phyloP scores from a whole-genome alignment of 208 protist species.

The Acanthamoeba culbertsoni region DNA sequence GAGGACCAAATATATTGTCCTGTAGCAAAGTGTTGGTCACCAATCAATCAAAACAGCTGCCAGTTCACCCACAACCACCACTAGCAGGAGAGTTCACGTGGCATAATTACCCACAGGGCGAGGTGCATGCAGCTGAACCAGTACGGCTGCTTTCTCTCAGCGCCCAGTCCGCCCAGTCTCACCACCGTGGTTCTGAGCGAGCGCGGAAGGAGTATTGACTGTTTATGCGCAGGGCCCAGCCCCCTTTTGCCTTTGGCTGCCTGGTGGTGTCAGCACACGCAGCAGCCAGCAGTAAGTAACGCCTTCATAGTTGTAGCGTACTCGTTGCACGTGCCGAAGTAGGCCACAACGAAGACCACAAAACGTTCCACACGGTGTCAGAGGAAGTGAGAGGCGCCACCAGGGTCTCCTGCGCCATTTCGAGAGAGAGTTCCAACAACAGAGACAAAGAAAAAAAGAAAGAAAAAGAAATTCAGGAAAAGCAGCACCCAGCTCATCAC shows the following conservation, averaged over 20 bases:
- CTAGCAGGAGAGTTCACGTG: neutral
- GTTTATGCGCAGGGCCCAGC: neutral
- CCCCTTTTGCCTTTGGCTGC: neutral
- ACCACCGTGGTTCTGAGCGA: neutral
- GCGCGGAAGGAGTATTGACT: neutral
- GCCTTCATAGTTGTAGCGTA: neutral
- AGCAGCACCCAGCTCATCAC: too few species aligned
- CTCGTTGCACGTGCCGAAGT: neutral
- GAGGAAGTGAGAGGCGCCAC: too few species aligned
- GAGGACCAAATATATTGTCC: conserved; percentile 67
- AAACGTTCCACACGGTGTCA: conserved; percentile 17
- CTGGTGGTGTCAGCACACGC: neutral
- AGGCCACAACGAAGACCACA: neutral
- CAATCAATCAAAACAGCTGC: neutral
- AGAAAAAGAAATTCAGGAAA: too few species aligned
- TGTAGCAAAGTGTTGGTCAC: neutral
- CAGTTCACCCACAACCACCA: neutral
- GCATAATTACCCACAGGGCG: neutral
- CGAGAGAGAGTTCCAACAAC: too few species aligned
- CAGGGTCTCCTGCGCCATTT: too few species aligned
- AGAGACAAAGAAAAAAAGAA: too few species aligned
- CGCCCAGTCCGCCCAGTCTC: too few species aligned
- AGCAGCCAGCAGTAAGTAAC: neutral
- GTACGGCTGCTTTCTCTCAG: neutral
- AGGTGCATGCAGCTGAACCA: conserved; percentile 33